Conservation (phyloP, 345 rosid species). For the Aquilaria sinensis region DNA sequence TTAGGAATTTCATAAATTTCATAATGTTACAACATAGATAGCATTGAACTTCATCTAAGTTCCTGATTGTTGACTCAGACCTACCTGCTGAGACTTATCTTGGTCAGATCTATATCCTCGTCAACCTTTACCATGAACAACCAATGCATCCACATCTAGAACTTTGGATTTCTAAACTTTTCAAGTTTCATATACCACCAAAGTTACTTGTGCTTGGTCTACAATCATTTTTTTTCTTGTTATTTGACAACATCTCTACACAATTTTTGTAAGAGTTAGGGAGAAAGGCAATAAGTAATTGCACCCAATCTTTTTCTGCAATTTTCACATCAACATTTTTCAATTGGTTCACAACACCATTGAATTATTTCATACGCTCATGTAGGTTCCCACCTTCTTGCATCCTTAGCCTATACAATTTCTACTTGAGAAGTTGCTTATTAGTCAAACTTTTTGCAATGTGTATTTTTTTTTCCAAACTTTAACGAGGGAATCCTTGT, state of each 20-base stretch:
- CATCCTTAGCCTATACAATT: background rate
- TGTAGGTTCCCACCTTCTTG: background rate
- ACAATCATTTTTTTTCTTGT: background rate
- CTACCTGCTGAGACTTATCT: too few species aligned
- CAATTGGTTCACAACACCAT: too few species aligned
- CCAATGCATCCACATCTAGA: too few species aligned
- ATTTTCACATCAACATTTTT: background rate
- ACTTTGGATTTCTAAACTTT: too few species aligned
- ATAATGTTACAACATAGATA: too few species aligned
- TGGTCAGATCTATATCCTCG: too few species aligned
- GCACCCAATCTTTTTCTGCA: background rate
- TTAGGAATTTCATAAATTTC: too few species aligned
- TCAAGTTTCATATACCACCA: background rate
- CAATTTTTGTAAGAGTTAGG: background rate
- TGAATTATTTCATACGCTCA: too few species aligned
- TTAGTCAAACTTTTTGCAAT: background rate
- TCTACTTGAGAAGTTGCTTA: background rate
- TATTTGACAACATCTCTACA: background rate
- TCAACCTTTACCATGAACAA: background rate
- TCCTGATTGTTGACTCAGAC: too few species aligned
- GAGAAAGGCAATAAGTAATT: background rate
- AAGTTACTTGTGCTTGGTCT: background rate
- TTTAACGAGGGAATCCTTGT: background rate
- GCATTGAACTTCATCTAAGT: too few species aligned
- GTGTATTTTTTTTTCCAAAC: background rate